Conservation (phyloP, 306 rosid genomes). For the Gleditsia sinensis region DNA sequence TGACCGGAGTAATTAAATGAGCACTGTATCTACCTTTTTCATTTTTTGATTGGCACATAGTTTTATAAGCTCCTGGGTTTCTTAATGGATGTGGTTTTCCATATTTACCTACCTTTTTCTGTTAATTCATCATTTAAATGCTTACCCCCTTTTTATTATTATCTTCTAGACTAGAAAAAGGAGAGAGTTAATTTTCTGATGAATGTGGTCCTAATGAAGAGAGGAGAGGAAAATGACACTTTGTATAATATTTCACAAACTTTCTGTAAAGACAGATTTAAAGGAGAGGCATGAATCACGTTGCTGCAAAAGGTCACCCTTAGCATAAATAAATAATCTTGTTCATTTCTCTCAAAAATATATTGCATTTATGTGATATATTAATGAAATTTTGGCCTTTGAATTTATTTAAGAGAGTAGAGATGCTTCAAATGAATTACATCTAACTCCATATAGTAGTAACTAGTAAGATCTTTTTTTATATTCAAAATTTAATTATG, state of each 20-base stretch:
- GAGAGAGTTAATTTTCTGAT: neutral
- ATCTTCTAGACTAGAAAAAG: neutral
- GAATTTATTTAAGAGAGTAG: too few relatives aligned
- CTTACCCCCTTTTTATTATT: neutral
- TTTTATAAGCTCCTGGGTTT: neutral
- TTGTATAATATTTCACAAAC: neutral
- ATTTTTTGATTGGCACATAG: too few relatives aligned
- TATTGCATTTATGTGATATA: too few relatives aligned
- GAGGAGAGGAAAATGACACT: neutral
- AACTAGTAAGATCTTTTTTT: too few relatives aligned
- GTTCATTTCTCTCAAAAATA: neutral
- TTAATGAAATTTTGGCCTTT: neutral
- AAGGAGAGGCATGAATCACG: neutral
- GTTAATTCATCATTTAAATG: neutral
- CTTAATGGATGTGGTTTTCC: neutral
- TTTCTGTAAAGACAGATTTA: neutral
- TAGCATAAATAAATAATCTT: too few relatives aligned
- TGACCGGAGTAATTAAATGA: too few relatives aligned
- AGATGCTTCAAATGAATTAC: too few relatives aligned
- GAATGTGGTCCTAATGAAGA: neutral
- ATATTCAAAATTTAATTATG: too few relatives aligned
- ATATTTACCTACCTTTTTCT: neutral
- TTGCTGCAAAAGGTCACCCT: neutral
- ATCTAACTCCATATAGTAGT: too few relatives aligned
- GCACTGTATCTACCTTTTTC: too few relatives aligned